Evolutionary conservation across 2,329 filamentous ascomycete species (phyloP).

Genomic region (Xylariales sp.): DNA sequence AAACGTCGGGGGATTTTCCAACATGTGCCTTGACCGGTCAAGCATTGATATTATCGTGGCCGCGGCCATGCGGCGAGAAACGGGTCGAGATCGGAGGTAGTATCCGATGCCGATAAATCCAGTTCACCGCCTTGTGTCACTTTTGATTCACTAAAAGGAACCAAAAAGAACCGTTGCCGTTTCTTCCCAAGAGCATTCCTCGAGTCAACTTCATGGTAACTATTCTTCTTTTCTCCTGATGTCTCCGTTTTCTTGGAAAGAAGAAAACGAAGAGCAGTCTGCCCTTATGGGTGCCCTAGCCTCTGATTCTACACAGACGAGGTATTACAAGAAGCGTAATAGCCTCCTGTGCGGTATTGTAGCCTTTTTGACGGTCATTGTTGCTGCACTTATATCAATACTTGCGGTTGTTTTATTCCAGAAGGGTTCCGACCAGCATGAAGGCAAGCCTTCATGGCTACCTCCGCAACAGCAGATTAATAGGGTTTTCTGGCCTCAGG

Average conservation of each 20-base stretch:
- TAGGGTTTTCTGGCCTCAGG: background rate
- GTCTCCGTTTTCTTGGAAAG: background rate
- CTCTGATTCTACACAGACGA: background rate
- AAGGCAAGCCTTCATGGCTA: background rate
- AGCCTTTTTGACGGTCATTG: background rate
- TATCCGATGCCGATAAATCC: too few species aligned
- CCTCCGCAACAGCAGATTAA: background rate
- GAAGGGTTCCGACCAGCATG: background rate
- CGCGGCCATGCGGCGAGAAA: too few species aligned
- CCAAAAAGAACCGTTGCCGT: too few species aligned
- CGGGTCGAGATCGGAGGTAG: too few species aligned
- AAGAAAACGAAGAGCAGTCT: background rate
- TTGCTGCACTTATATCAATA: background rate
- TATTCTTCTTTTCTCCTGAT: background rate
- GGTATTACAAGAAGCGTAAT: slow-evolving; percentile 2
- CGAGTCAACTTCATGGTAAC: background rate
- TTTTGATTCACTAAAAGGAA: too few species aligned
- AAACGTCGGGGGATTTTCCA: too few species aligned
- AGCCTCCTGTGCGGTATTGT: background rate
- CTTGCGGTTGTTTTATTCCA: background rate
- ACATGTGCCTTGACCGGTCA: too few species aligned
- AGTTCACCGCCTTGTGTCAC: too few species aligned
- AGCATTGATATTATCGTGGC: too few species aligned
- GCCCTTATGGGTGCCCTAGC: background rate
- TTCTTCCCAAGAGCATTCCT: too few species aligned